Conservation (phyloP, 2,329 filamentous ascomycete genomes). For the Colletotrichum sp. region DNA sequence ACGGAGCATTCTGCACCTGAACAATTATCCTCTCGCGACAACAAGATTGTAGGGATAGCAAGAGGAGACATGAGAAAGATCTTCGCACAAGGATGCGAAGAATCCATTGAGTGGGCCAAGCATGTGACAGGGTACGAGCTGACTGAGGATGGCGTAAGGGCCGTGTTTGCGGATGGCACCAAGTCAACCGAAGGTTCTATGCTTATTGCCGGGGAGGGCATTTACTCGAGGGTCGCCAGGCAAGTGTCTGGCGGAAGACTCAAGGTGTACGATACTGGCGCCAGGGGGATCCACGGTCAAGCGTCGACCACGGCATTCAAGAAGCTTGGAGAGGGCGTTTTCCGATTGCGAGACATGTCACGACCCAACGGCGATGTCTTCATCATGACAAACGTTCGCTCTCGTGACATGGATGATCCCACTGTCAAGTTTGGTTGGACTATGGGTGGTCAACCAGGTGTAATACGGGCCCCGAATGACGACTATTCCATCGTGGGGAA, state of each 20-base stretch:
- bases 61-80: slow-evolving; percentile 66
- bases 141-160: slow-evolving; percentile 56
- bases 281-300: slow-evolving; percentile 65
- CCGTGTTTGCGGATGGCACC: slow-evolving; percentile 65
- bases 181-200: slow-evolving; percentile 63
- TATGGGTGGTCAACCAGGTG: slow-evolving; percentile 61
- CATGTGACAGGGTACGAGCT: slow-evolving; percentile 65
- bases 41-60: slow-evolving; percentile 66
- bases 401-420: slow-evolving; percentile 63
- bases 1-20: slow-evolving; percentile 31
- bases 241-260: slow-evolving; percentile 58
- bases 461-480: slow-evolving; percentile 62
- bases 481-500: slow-evolving; percentile 56
- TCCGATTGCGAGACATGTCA: slow-evolving; percentile 53
- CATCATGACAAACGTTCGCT: slow-evolving; percentile 68
- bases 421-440: slow-evolving; percentile 67
- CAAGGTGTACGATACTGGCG: neutral
- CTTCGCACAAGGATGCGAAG: slow-evolving; percentile 62
- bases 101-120: slow-evolving; percentile 58
- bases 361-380: slow-evolving; percentile 52
- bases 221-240: slow-evolving; percentile 63
- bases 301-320: slow-evolving; percentile 67
- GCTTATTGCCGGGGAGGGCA: slow-evolving; percentile 66
- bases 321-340: slow-evolving; percentile 67
- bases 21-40: slow-evolving; percentile 54